Evolutionary conservation across 768 basidiomycete species (phyloP).

Genomic region (Antrodiella citrinella): DNA sequence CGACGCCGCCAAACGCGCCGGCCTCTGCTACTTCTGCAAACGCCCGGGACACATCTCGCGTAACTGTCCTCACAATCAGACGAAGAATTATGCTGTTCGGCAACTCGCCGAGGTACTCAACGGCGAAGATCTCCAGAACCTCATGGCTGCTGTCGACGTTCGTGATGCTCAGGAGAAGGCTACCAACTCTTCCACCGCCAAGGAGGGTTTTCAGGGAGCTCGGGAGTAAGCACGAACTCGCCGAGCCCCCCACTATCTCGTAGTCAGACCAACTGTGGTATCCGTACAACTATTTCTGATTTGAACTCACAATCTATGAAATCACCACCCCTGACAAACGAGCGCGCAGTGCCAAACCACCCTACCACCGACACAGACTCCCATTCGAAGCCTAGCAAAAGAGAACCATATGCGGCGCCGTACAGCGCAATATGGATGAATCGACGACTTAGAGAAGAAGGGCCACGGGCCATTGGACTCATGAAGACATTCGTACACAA

Average conservation of each 20-base stretch:
- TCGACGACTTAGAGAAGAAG: not conserved
- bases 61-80: not conserved
- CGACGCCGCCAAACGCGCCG: not conserved
- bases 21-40: not conserved
- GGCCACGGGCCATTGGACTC: not conserved
- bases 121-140: not conserved
- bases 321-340: too few species aligned
- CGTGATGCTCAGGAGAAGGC: not conserved
- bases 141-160: not conserved
- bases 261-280: too few species aligned
- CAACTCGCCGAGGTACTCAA: not conserved
- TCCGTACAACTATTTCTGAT: too few species aligned
- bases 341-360: too few species aligned
- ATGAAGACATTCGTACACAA: not conserved
- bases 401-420: not conserved
- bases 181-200: not conserved
- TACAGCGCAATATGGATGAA: not conserved
- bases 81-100: not conserved
- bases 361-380: too few species aligned
- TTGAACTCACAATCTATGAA: too few species aligned
- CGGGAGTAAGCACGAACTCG: not conserved
- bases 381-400: not conserved
- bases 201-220: not conserved
- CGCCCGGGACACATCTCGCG: not conserved
- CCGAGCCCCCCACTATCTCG: not conserved